Conservation (phyloP, 371 early-diverging fungal genomes). For the Phascolomyces articulosus region DNA sequence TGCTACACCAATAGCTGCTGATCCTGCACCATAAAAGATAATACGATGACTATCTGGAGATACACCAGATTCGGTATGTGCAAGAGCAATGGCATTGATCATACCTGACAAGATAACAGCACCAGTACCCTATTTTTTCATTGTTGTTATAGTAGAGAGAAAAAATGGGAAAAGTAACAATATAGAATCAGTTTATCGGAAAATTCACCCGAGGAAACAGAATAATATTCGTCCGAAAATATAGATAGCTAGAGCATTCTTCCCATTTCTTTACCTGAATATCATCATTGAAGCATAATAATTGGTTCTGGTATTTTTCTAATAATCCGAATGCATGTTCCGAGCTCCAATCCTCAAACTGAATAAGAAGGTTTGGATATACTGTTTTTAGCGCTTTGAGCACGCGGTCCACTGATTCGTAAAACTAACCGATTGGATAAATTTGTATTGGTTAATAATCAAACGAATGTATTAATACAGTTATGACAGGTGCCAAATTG, state of each 20-base stretch:
- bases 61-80: conserved; percentile 52
- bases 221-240: not conserved
- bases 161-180: too few relatives aligned
- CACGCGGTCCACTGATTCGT: conserved; percentile 78
- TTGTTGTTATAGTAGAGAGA: too few relatives aligned
- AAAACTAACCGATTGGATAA: conserved; percentile 55
- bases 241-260: too few relatives aligned
- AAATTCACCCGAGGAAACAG: not conserved
- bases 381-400: conserved; percentile 66
- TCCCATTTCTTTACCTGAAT: conserved; percentile 27
- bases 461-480: too few relatives aligned
- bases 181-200: not conserved
- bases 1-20: conserved; percentile 91
- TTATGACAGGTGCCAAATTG: too few relatives aligned
- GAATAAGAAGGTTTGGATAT: conserved; percentile 82
- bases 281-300: conserved; percentile 78
- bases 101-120: conserved; percentile 91
- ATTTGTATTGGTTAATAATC: too few relatives aligned
- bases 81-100: conserved; percentile 82
- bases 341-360: conserved; percentile 94
- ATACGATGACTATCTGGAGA: conserved; percentile 76
- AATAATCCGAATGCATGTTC: conserved; percentile 83
- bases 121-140: conserved; percentile 84
- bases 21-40: conserved; percentile 89
- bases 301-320: conserved; percentile 66